Percentiles rank a stretch among this genome's conserved stretches.
Evolutionary conservation across 2,329 filamentous ascomycete species (phyloP).

Genomic region (Aspergillus melleus): DNA sequence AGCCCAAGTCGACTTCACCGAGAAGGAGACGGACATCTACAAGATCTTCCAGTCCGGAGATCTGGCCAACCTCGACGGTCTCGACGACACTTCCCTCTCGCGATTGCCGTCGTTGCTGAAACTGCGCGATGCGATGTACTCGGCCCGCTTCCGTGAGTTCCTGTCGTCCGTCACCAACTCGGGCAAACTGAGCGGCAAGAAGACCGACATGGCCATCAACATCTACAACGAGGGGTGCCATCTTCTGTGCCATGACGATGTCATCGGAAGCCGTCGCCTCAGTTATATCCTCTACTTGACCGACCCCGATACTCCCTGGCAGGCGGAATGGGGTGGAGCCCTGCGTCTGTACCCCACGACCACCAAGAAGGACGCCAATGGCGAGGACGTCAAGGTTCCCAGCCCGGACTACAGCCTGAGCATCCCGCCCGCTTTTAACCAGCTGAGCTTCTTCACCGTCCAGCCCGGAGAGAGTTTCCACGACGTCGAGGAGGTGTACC

Average conservation of each 20-base stretch:
- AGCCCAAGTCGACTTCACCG: slow-evolving; percentile 89
- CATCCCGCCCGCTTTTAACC: slow-evolving; percentile 95
- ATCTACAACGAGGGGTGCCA: slow-evolving; percentile 96
- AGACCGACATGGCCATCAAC: slow-evolving; percentile 99
- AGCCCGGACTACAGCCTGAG: slow-evolving; percentile 74
- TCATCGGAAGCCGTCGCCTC: slow-evolving; percentile 92
- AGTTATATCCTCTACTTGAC: slow-evolving; percentile 97
- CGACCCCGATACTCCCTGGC: slow-evolving; percentile 88
- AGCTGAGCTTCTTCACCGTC: slow-evolving; percentile 96
- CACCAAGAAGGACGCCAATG: slow-evolving; percentile 65
- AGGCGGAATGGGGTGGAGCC: slow-evolving; percentile 88
- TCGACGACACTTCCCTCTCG: slow-evolving; percentile 80
- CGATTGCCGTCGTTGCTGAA: slow-evolving; percentile 86
- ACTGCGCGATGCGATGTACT: slow-evolving; percentile 94
- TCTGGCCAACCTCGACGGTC: slow-evolving; percentile 90
- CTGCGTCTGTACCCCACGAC: slow-evolving; percentile 79
- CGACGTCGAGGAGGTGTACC: slow-evolving; percentile 97
- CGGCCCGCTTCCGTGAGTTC: slow-evolving; percentile 82
- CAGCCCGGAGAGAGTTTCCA: slow-evolving; percentile 99
- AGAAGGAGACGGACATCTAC: slow-evolving; percentile 99
- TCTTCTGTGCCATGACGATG: slow-evolving; percentile 94
- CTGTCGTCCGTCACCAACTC: slow-evolving; percentile 82
- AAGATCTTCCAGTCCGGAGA: slow-evolving; percentile 99
- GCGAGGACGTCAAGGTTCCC: slow-evolving; percentile 76
- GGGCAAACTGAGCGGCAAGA: slow-evolving; percentile 82